Evolutionary conservation across 805 yeast genomes (phyloP).

Genomic region (Naumovozyma castellii): DNA sequence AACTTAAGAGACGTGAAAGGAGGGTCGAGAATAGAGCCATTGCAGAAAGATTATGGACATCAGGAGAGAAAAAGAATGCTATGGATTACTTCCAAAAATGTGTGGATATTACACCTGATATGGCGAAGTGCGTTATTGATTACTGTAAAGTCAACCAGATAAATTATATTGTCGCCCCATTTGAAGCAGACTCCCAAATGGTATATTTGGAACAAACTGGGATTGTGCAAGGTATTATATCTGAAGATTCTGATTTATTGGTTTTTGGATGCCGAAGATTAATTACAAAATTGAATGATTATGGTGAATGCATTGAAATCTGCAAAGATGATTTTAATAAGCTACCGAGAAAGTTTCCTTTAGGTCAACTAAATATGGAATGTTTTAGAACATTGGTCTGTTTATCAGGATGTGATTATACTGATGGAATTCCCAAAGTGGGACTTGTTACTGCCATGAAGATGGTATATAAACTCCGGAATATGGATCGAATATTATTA

Average conservation of each 20-base stretch:
- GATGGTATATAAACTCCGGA: conserved; percentile 42
- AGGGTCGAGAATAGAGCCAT: conserved; percentile 49
- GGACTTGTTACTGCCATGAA: conserved; percentile 72
- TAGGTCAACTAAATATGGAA: conserved; percentile 42
- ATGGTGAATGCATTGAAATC: conserved; percentile 62
- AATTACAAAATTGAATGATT: conserved; percentile 73
- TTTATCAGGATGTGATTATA: conserved; percentile 93
- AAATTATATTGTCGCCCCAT: conserved; percentile 86
- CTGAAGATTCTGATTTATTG: conserved; percentile 90
- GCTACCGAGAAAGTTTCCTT: conserved; percentile 39
- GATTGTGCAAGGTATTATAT: conserved; percentile 70
- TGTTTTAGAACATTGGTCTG: conserved; percentile 73
- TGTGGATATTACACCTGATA: conserved; percentile 78
- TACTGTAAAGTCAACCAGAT: conserved; percentile 50
- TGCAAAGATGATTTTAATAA: conserved; percentile 43
- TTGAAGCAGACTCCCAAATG: conserved; percentile 97
- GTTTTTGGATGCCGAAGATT: conserved; percentile 74
- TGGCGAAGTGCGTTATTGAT: conserved; percentile 81
- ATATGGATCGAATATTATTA: conserved; percentile 47
- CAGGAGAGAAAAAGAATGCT: conserved; percentile 54
- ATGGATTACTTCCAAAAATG: conserved; percentile 64
- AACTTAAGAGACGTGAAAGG: conserved; percentile 46
- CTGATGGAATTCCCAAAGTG: conserved; percentile 71
- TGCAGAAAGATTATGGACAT: conserved; percentile 43
- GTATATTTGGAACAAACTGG: conserved; percentile 75